Evolutionary conservation across 495 filamentous ascomycete genomes (phyloP), one percentile per base, ranked within the genome.

Genomic region (Talaromyces liani): DNA sequence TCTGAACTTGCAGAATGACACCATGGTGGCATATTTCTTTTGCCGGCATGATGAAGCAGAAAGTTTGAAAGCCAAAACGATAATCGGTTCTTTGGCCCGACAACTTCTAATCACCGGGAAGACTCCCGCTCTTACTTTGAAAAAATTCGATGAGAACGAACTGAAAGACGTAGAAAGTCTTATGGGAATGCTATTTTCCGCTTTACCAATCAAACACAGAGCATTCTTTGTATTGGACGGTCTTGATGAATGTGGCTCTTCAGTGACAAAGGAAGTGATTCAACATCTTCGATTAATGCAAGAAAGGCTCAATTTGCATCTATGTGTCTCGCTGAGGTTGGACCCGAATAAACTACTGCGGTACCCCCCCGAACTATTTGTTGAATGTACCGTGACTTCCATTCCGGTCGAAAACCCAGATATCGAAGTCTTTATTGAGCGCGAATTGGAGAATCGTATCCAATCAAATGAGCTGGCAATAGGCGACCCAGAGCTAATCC

Each of bases 11-110:
- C 18, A 41, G 59, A 61, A 65, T 10, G 58, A 54, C 25, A 31
- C 64, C 24, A 67, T 78, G n/a, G 24, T 54, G 18, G 71, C 71
- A 1, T 80, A 76, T 65, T 81, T 79, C 70, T 81, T 81, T 70
- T 78, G 71, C 64, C 65, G 70, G n/a, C 65, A 77, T 57, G 74
- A 79, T 61, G 68, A 73, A 58, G 34, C 67, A 27, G 68, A 79
- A 51, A 75, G 73, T 63, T 66, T 78, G 63, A 75, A 73, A 60
- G 68, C 74, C 8, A 63, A 65, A 25, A 78, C 73, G 31, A 65
- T 80, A 49, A 62, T 80, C 63, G 71, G 76, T 22, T 77, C 70
- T 58, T 60, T 80, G 16, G 69, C 71, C 56, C 72, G 76, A 63
- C 78, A 81, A 64, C 56, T 80, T 12, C 53, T 80, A 24, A 10